Evolutionary conservation across 2,329 filamentous ascomycete genomes (phyloP), one percentile per base, ranked within the genome.

Genomic region (Colletotrichum sp.): DNA sequence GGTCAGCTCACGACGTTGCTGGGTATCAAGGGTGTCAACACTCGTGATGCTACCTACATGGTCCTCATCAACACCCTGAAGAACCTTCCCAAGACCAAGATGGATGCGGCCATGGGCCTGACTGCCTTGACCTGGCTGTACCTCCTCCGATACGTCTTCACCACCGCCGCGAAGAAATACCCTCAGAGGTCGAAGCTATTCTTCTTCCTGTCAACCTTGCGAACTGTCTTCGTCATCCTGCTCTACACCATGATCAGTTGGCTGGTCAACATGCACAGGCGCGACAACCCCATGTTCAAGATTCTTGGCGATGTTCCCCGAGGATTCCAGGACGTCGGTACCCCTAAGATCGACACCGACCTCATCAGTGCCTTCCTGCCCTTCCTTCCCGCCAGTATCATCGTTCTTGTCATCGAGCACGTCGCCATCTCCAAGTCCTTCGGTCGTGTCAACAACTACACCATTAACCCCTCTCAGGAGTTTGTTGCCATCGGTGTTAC

Each of bases 401-500:
- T 99, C 78, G 96, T 99, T n/a, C 89, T 99, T 73, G 89, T 99
- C 43, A 98, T 99, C 77, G 97, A 99, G 85, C 96, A 99, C 83
- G 98, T 99, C 80, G 96, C 96, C 64, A 98, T 99, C 78, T 95
- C 96, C 21, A 99, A 99, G 84, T 98, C 96, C 0, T 99, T 99
- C 79, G 97, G 97, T 12, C 92, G 96, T 75, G 92, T 98, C 80
- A 99, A 98, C 88, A 98, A 98, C 86, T 99, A 99, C 85, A 93
- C 92, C 18, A 98, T 99, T 82, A 93, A 98, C 80, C 96, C 97
- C 0, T 98, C 96, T 0, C 96, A 99, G 83, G 96, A 99, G 83
- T 91, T 99, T 86, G 95, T 99, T 63, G 96, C 95, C 26, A 98
- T 99, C 78, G 96, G 96, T 77, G 92, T 98, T 30, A 94, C 93